Conservation (phyloP, 768 basidiomycete genomes). For the Naganishia randhawae region DNA sequence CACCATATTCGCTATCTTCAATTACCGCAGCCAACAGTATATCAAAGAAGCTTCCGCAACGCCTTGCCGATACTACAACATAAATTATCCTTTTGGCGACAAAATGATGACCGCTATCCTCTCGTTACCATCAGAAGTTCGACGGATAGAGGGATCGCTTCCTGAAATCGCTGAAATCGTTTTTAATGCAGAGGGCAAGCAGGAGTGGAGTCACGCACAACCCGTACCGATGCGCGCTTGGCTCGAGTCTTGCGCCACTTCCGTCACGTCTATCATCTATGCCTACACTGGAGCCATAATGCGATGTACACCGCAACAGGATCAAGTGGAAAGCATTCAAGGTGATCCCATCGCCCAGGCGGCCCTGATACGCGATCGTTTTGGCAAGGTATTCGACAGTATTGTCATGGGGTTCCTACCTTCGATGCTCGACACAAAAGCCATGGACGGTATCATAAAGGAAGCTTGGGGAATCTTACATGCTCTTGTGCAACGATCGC, state of each 20-base stretch:
- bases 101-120: slow-evolving; percentile 34
- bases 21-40: slow-evolving; percentile 30
- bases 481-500: slow-evolving; percentile 36
- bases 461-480: slow-evolving; percentile 41
- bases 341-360: slow-evolving; percentile 34
- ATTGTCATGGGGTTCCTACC: slow-evolving; percentile 56
- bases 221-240: slow-evolving; percentile 12
- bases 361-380: slow-evolving; percentile 33
- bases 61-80: slow-evolving; percentile 32
- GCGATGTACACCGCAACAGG: slow-evolving; percentile 37
- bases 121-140: slow-evolving; percentile 38
- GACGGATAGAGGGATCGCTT: slow-evolving; percentile 18
- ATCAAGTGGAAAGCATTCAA: slow-evolving; percentile 30
- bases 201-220: slow-evolving; percentile 5
- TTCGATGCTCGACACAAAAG: slow-evolving; percentile 49
- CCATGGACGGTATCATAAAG: slow-evolving; percentile 37
- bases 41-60: slow-evolving; percentile 31
- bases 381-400: slow-evolving; percentile 57
- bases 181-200: neutral
- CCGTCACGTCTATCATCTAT: slow-evolving; percentile 36
- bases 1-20: slow-evolving; percentile 44
- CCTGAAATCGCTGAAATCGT: slow-evolving; percentile 21
- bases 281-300: slow-evolving; percentile 39
- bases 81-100: slow-evolving; percentile 26
- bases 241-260: slow-evolving; percentile 28